phyloP scores from a whole-genome alignment of 345 rosid genomes.

The Populus pruinosa region DNA sequence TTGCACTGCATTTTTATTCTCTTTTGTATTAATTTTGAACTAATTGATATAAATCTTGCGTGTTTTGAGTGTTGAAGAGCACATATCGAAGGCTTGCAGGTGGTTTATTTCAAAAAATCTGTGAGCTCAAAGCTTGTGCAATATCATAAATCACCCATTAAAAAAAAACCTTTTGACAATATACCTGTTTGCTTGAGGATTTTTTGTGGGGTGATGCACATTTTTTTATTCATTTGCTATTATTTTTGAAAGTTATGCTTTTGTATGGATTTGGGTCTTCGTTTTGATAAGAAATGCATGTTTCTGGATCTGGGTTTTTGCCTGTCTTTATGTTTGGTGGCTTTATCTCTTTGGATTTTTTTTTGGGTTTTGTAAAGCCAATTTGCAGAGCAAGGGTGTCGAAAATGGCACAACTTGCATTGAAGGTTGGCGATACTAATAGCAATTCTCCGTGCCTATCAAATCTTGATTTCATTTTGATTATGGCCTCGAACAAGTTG shows the following conservation, averaged over 20 bases:
- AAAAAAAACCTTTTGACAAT: constrained; percentile 15
- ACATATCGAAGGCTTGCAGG: constrained; percentile 88
- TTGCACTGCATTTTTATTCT: neutral
- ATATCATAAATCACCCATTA: constrained; percentile 37
- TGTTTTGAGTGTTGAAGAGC: constrained; percentile 27
- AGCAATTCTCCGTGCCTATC: constrained; percentile 83
- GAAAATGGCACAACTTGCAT: constrained; percentile 57
- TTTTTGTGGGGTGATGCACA: constrained; percentile 37
- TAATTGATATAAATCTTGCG: neutral
- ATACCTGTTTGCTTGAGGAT: constrained; percentile 23
- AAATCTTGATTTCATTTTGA: constrained; percentile 40
- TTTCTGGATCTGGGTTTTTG: neutral
- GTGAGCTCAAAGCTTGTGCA: constrained; percentile 85
- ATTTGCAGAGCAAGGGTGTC: constrained; percentile 80
- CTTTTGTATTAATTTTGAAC: no score
- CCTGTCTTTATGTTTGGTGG: neutral
- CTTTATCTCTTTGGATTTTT: neutral
- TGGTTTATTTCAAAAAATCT: constrained; percentile 28
- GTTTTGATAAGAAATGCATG: neutral
- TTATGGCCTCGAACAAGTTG: constrained; percentile 79
- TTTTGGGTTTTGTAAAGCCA: constrained; percentile 35
- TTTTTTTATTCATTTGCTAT: neutral
- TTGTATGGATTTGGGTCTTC: neutral
- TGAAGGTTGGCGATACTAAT: constrained; percentile 65
- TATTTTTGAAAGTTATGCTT: neutral